Conservation (phyloP, 805 yeast genomes). For the Kluyveromyces starmeri region DNA sequence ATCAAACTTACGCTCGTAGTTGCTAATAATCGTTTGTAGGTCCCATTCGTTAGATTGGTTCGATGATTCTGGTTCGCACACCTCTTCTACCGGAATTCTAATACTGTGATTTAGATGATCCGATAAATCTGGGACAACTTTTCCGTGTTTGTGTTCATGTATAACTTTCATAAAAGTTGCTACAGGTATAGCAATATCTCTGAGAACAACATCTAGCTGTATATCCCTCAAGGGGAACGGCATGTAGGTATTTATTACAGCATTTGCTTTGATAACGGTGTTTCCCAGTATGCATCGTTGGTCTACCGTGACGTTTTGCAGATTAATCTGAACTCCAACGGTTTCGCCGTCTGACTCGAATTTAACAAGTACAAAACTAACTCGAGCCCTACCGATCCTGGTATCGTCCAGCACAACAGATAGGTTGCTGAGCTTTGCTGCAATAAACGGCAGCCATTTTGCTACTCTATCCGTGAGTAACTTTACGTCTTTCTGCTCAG, state of each 20-base stretch:
- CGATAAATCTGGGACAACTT: slow-evolving; percentile 1
- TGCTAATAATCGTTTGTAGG: not conserved
- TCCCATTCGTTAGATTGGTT: not conserved
- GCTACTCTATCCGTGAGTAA: not conserved
- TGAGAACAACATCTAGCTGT: slow-evolving; percentile 15
- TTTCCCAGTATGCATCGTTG: not conserved
- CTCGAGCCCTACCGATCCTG: not conserved
- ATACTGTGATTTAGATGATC: not conserved
- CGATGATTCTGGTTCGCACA: not conserved
- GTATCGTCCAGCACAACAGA: not conserved
- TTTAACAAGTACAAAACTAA: not conserved
- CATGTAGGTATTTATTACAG: not conserved
- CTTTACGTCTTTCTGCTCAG: not conserved
- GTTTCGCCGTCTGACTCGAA: not conserved
- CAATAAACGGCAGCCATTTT: not conserved
- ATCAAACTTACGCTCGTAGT: slow-evolving; percentile 1
- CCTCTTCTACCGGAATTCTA: not conserved
- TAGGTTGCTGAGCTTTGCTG: not conserved
- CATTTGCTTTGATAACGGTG: not conserved
- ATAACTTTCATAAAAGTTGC: not conserved
- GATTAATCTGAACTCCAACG: not conserved
- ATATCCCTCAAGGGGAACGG: slow-evolving; percentile 4
- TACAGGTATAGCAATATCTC: slow-evolving; percentile 14
- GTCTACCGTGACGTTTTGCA: not conserved
- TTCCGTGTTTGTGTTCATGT: slow-evolving; percentile 4